Percentiles rank a stretch among this genome's conserved stretches.
phyloP scores from a whole-genome alignment of 441 rosid genomes.

The Theobroma grandiflorum region DNA sequence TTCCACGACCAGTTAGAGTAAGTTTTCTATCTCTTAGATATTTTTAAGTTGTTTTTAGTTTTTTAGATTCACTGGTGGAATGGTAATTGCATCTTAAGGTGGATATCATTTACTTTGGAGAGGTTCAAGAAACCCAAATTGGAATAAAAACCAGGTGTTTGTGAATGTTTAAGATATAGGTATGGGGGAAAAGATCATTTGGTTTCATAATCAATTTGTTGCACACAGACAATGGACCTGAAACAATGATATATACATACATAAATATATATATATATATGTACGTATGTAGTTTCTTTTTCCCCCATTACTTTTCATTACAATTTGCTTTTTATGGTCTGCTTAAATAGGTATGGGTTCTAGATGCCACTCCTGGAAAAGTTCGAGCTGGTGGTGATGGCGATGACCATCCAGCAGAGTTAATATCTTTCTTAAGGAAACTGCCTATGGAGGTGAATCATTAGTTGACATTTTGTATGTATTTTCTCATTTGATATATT shows the following conservation, averaged over 20 bases:
- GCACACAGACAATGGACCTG: background rate
- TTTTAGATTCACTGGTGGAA: constrained; percentile 20
- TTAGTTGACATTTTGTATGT: background rate
- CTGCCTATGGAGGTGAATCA: constrained; percentile 75
- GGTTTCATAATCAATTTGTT: constrained; percentile 1
- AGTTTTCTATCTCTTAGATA: constrained; percentile 31
- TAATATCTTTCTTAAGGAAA: constrained; percentile 72
- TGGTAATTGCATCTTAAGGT: constrained; percentile 10
- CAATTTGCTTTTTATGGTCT: constrained; percentile 4
- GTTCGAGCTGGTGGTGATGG: constrained; percentile 88
- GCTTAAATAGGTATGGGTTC: constrained; percentile 78
- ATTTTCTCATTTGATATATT: constrained; percentile 15
- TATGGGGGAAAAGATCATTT: background rate
- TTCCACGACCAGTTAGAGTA: constrained; percentile 93
- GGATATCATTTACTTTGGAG: constrained; percentile 17
- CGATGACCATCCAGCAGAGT: constrained; percentile 90
- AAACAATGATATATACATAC: background rate
- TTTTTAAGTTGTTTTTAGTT: constrained; percentile 20
- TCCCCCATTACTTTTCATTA: background rate
- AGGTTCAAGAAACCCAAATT: constrained; percentile 9
- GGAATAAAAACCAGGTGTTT: background rate
- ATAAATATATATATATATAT: background rate
- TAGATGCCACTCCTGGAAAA: constrained; percentile 98
- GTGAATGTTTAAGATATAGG: background rate
- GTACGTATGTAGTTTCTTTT: background rate